These are phyloP conservation scores for Colletotrichum costaricense DNA, from an alignment of 2,329 filamentous ascomycete genomes.

Conservation along the genomic window DNA sequence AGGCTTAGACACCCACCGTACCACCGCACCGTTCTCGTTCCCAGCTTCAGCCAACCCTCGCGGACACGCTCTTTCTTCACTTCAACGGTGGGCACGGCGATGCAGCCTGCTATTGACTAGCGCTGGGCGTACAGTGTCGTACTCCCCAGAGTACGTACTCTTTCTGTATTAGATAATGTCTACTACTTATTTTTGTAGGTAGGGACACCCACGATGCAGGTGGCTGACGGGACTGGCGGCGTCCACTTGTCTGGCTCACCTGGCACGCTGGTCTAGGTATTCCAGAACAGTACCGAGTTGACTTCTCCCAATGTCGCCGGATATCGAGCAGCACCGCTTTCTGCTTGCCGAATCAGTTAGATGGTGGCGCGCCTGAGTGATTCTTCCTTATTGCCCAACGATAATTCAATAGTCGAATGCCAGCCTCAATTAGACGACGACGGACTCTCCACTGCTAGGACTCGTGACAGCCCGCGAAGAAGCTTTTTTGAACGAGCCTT, in stretches of 20 bases:
- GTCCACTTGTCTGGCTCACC: not conserved
- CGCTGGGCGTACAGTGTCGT: conserved; percentile 28
- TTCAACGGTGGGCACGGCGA: conserved; percentile 1
- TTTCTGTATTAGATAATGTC: not conserved
- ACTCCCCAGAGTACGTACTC: not conserved
- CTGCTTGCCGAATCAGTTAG: not conserved
- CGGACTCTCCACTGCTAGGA: not conserved
- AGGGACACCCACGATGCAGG: not conserved
- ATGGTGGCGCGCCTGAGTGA: not conserved
- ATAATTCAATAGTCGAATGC: not conserved
- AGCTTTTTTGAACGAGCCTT: not conserved
- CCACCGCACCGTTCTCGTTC: not conserved
- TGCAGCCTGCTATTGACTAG: conserved; percentile 15
- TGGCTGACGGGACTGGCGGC: not conserved
- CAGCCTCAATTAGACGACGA: not conserved
- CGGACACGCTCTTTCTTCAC: conserved; percentile 9
- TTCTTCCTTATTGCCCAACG: not conserved
- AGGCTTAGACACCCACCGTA: conserved; percentile 14
- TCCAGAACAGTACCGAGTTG: too few relatives aligned
- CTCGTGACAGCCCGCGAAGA: not conserved
- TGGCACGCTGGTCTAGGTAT: too few relatives aligned
- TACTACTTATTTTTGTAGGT: too few relatives aligned
- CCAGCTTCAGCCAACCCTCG: not conserved
- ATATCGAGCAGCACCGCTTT: not conserved
- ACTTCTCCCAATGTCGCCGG: not conserved